These are phyloP conservation scores for Leccinellum rugosiceps DNA, from an alignment of 768 basidiomycete genomes.

Conservation along the genomic window DNA sequence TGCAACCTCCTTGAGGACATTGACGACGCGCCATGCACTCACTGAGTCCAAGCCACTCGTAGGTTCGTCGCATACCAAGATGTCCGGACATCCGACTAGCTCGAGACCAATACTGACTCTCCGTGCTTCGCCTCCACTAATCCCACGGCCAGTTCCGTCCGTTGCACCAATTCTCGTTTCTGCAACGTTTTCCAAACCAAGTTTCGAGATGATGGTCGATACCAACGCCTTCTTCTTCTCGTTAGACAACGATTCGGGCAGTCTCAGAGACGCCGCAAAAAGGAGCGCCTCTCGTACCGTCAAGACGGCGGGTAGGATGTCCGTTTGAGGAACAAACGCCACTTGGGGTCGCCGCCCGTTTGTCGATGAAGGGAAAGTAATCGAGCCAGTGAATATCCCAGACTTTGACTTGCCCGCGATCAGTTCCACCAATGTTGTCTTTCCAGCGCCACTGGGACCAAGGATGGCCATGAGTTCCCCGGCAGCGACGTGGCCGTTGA, in stretches of 20 bases:
- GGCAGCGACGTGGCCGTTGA: conserved; percentile 67
- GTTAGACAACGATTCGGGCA: conserved; percentile 68
- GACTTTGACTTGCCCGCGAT: conserved; percentile 81
- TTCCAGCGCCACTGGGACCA: conserved; percentile 91
- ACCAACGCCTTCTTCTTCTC: conserved; percentile 67
- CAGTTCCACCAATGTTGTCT: conserved; percentile 89
- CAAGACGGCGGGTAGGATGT: conserved; percentile 74
- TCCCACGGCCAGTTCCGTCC: conserved; percentile 71
- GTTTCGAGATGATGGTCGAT: conserved; percentile 65
- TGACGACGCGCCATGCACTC: conserved; percentile 77
- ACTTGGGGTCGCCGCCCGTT: conserved; percentile 48
- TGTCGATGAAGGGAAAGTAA: conserved; percentile 48
- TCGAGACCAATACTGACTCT: conserved; percentile 89
- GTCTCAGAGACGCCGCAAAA: conserved; percentile 81
- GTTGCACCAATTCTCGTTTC: conserved; percentile 66
- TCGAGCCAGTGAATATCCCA: conserved; percentile 62
- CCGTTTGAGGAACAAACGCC: conserved; percentile 86
- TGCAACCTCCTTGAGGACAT: conserved; percentile 72
- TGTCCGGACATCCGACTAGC: conserved; percentile 79
- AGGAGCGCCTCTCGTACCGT: conserved; percentile 79
- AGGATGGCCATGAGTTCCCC: conserved; percentile 91
- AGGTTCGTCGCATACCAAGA: conserved; percentile 87
- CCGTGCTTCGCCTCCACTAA: conserved; percentile 90
- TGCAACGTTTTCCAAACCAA: conserved; percentile 70
- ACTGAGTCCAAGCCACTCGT: conserved; percentile 83